Conservation (phyloP, 768 basidiomycete genomes). For the Pisolithus sp. region DNA sequence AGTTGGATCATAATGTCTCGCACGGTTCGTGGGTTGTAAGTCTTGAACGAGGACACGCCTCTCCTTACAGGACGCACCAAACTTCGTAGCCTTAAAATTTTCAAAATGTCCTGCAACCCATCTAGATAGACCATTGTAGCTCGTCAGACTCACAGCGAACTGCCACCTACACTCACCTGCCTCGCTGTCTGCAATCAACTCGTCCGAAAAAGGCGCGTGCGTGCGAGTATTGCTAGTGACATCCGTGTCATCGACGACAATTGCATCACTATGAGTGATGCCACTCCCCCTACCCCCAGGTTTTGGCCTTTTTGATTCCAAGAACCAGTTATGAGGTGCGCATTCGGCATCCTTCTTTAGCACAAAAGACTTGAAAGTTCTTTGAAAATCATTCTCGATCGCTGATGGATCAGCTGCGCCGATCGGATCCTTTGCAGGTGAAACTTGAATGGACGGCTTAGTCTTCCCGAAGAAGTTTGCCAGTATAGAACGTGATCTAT, state of each 20-base stretch:
- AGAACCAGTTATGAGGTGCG: conserved; percentile 71
- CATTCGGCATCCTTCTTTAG: conserved; percentile 68
- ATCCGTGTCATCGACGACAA: conserved; percentile 44
- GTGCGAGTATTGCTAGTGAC: conserved; percentile 5
- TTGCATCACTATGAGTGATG: conserved; percentile 38
- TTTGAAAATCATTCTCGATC: conserved; percentile 59
- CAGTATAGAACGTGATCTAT: conserved; percentile 72
- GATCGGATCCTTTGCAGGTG: conserved; percentile 19
- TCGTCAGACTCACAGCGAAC: too few relatives aligned
- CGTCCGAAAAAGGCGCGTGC: not conserved
- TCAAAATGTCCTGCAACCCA: conserved; percentile 12
- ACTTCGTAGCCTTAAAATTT: conserved; percentile 27
- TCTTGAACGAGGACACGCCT: conserved; percentile 20
- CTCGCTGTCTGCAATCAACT: not conserved
- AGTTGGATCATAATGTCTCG: conserved; percentile 55
- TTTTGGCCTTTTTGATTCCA: conserved; percentile 22
- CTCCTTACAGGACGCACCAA: conserved; percentile 17
- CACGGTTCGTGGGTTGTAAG: conserved; percentile 30
- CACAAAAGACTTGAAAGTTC: conserved; percentile 71
- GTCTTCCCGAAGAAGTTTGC: conserved; percentile 71
- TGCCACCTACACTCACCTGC: not conserved
- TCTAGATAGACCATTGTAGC: not conserved
- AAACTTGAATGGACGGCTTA: conserved; percentile 28
- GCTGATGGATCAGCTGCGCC: conserved; percentile 29
- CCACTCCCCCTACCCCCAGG: conserved; percentile 16